phyloP scores from a whole-genome alignment of 805 yeast species.

The Limtongozyma cylindracea region DNA sequence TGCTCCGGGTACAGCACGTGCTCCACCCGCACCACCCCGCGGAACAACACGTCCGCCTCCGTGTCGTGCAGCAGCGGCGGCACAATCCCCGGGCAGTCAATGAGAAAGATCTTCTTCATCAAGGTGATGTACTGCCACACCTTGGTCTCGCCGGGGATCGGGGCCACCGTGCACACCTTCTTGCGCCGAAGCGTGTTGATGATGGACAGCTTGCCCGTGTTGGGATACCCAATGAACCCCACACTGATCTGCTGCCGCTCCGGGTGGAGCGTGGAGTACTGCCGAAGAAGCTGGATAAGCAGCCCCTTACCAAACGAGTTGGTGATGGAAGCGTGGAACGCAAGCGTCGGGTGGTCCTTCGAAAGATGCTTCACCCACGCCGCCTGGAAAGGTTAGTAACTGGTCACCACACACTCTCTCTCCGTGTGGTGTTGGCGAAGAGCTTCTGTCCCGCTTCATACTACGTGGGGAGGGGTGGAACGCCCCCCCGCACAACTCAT shows the following conservation, averaged over 20 bases:
- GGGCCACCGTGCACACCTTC: slow-evolving; percentile 93
- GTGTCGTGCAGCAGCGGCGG: slow-evolving; percentile 84
- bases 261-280: slow-evolving; percentile 69
- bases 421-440: slow-evolving; percentile 4
- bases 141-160: slow-evolving; percentile 96
- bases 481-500: no score
- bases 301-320: slow-evolving; percentile 97
- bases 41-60: slow-evolving; percentile 74
- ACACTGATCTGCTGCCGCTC: slow-evolving; percentile 93
- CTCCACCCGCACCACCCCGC: slow-evolving; percentile 98
- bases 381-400: slow-evolving; percentile 41
- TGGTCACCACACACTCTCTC: slow-evolving; percentile 2
- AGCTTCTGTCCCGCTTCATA: no score
- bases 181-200: slow-evolving; percentile 83
- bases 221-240: slow-evolving; percentile 94
- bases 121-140: slow-evolving; percentile 97
- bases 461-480: no score
- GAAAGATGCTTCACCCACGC: slow-evolving; percentile 96
- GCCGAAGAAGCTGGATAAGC: slow-evolving; percentile 76
- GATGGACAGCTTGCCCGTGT: slow-evolving; percentile 92
- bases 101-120: slow-evolving; percentile 85
- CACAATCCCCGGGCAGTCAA: slow-evolving; percentile 97
- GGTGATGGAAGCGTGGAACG: slow-evolving; percentile 94
- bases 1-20: slow-evolving; percentile 92
- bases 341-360: slow-evolving; percentile 78